Percentiles rank a stretch among this genome's conserved stretches.
phyloP scores from a whole-genome alignment of 139 green algal genomes.

The Penium margaritaceum region DNA sequence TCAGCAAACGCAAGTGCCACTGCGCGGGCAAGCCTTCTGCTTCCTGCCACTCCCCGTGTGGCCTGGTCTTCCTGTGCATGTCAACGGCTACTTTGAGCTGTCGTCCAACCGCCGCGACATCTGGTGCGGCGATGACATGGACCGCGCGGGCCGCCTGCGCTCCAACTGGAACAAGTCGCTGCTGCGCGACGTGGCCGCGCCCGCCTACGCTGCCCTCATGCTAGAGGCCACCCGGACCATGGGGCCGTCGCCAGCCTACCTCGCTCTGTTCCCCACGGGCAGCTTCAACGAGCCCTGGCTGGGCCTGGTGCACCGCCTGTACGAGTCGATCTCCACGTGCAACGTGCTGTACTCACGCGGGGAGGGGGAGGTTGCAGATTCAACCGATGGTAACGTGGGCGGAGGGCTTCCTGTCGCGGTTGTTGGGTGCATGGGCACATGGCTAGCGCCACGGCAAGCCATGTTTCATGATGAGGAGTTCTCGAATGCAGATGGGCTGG shows the following conservation, averaged over 20 bases:
- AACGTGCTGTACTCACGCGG: no score
- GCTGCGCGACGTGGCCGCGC: slow-evolving; percentile 53
- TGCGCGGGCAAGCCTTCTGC: slow-evolving; percentile 56
- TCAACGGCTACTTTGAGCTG: slow-evolving; percentile 72
- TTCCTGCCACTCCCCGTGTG: slow-evolving; percentile 64
- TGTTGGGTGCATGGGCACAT: no score
- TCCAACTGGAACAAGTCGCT: slow-evolving; percentile 64
- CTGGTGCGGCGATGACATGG: slow-evolving; percentile 65
- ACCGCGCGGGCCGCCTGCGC: slow-evolving; percentile 53
- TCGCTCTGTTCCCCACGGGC: slow-evolving; percentile 53
- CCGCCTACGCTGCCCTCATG: slow-evolving; percentile 56
- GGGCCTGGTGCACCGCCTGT: slow-evolving; percentile 48
- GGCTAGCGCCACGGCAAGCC: slow-evolving; percentile 38
- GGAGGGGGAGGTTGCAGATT: no score
- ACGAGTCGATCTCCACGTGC: no score
- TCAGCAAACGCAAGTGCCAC: no score
- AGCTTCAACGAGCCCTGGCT: slow-evolving; percentile 53
- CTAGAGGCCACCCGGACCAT: slow-evolving; percentile 45
- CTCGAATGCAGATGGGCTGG: slow-evolving; percentile 8
- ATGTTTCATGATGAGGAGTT: slow-evolving; percentile 36
- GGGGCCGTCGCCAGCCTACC: slow-evolving; percentile 48
- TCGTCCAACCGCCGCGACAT: slow-evolving; percentile 58
- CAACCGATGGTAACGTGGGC: no score
- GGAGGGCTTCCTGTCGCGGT: no score
- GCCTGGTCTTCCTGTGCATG: slow-evolving; percentile 59